Percentiles rank a stretch among this genome's conserved stretches.
Conservation (phyloP, 2,329 filamentous ascomycete genomes). For the Diaporthe batatas region DNA sequence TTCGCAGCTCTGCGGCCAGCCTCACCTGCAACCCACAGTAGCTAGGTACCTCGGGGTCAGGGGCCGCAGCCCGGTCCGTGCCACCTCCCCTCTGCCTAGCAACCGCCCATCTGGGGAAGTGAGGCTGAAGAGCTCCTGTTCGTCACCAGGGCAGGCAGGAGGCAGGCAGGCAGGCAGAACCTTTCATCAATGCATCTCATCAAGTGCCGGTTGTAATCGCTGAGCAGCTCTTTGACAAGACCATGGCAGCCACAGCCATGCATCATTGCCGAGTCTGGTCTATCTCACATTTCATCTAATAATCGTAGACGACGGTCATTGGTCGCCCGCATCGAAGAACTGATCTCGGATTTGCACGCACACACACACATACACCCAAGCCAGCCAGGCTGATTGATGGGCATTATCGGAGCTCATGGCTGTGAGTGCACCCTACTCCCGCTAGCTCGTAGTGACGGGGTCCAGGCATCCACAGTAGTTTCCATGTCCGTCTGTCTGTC, state of each 20-base stretch:
- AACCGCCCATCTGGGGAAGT: slow-evolving; percentile 23
- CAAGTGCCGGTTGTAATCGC: neutral
- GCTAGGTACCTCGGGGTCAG: slow-evolving; percentile 13
- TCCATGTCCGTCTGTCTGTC: neutral
- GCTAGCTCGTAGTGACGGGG: neutral
- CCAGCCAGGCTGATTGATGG: slow-evolving; percentile 5
- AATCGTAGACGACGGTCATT: neutral
- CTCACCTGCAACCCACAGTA: slow-evolving; percentile 15
- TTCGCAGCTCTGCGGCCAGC: slow-evolving; percentile 17
- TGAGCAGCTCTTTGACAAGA: neutral
- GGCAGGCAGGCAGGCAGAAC: slow-evolving; percentile 11
- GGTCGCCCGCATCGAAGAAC: neutral
- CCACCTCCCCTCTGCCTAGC: slow-evolving; percentile 25
- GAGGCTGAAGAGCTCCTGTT: slow-evolving; percentile 26
- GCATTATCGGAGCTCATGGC: neutral
- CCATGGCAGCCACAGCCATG: neutral
- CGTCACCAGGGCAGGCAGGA: neutral
- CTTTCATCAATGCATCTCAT: neutral
- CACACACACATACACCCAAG: neutral
- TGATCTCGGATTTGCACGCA: neutral
- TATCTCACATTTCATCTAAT: neutral
- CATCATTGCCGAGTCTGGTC: neutral
- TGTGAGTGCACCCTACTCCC: neutral
- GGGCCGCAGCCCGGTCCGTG: slow-evolving; percentile 31
- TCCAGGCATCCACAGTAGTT: neutral